These are phyloP conservation scores for Syzygium jambos DNA, from an alignment of 345 rosid species.

Conservation along the genomic window DNA sequence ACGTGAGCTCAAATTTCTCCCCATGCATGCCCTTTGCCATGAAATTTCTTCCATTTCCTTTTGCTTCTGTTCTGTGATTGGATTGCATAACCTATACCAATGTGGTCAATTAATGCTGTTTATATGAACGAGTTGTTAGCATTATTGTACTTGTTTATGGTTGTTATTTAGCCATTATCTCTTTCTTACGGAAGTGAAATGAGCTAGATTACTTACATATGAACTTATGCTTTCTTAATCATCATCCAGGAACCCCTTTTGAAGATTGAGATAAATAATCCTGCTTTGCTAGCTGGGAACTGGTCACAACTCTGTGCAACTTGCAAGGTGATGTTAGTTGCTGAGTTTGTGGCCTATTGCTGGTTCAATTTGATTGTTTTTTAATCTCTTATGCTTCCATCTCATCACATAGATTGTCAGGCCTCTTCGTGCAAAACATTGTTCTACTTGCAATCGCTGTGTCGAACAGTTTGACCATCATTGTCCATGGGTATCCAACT, in stretches of 20 bases:
- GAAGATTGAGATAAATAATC: conserved; percentile 85
- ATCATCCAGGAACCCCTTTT: conserved; percentile 69
- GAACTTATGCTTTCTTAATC: background rate
- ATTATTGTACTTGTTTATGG: background rate
- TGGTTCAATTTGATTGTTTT: conserved; percentile 2
- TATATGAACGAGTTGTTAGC: background rate
- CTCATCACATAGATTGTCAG: conserved; percentile 58
- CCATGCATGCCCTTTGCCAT: background rate
- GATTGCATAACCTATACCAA: background rate
- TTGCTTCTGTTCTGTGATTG: background rate
- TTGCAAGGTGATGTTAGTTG: conserved; percentile 65
- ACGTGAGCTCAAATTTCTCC: conserved; percentile 38
- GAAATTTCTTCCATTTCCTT: background rate
- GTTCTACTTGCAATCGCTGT: conserved; percentile 89
- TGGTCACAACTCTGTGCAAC: conserved; percentile 99
- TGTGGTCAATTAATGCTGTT: background rate
- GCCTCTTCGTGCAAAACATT: conserved; percentile 97
- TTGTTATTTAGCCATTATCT: background rate
- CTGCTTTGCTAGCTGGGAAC: conserved; percentile 91
- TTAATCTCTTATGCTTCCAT: background rate
- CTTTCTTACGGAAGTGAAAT: background rate
- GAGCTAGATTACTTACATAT: background rate
- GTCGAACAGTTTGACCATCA: conserved; percentile 99
- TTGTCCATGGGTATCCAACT: conserved; percentile 98
- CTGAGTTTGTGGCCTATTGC: conserved; percentile 2